phyloP scores from a whole-genome alignment of 169 alveolate species.

The Eimeria brunetti region DNA sequence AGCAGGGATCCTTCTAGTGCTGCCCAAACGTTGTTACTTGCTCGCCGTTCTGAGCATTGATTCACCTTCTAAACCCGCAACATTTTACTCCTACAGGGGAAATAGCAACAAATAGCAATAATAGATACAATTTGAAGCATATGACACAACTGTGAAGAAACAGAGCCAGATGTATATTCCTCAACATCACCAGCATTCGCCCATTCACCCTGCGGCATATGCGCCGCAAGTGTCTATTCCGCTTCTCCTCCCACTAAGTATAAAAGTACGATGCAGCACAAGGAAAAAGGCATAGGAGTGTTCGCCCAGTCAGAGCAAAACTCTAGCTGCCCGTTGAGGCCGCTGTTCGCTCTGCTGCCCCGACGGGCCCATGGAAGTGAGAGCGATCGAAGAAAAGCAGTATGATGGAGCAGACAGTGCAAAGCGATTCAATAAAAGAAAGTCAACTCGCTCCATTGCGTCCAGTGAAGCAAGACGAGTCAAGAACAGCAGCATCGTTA shows the following conservation, averaged over 20 bases:
- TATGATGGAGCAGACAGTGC: not conserved
- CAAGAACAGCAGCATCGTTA: constrained; percentile 29
- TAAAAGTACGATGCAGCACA: not conserved
- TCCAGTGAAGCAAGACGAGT: constrained; percentile 51
- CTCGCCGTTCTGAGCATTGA: not conserved
- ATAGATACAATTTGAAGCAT: not conserved
- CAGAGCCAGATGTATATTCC: not conserved
- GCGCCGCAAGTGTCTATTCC: not conserved
- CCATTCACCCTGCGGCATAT: constrained; percentile 5
- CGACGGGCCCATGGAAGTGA: not conserved
- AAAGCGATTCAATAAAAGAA: not conserved
- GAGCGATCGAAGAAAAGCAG: constrained; percentile 3
- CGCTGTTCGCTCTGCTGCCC: not conserved
- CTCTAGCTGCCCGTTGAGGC: constrained; percentile 45
- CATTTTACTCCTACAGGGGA: not conserved
- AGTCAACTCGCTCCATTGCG: not conserved
- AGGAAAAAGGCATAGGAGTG: not conserved
- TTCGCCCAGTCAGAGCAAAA: not conserved
- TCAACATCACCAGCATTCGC: not conserved
- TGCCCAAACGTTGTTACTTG: not conserved
- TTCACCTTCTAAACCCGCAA: not conserved
- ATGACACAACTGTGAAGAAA: not conserved
- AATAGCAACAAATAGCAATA: not conserved
- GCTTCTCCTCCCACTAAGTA: not conserved
- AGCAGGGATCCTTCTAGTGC: not conserved